Percentiles rank a stretch among this genome's conserved stretches.
These are phyloP conservation scores for Punica granatum DNA, from an alignment of 345 rosid genomes.

Conservation along the genomic window DNA sequence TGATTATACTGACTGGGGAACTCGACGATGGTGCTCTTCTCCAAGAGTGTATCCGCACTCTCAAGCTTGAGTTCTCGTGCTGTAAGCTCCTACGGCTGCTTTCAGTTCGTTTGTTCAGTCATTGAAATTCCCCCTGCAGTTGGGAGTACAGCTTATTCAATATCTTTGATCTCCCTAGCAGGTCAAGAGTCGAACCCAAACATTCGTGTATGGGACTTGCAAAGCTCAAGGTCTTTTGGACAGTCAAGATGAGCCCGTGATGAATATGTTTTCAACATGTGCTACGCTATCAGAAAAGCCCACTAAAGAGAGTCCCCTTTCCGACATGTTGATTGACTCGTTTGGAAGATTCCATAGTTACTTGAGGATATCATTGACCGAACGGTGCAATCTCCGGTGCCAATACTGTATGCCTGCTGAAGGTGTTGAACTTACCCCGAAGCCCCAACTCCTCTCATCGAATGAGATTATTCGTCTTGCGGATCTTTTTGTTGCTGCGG, in stretches of 20 bases:
- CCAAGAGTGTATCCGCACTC: constrained; percentile 13
- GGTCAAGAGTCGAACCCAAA: neutral
- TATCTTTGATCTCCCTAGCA: neutral
- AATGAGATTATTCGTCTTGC: constrained; percentile 69
- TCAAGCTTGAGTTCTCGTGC: constrained; percentile 5
- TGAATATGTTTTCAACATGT: constrained; percentile 27
- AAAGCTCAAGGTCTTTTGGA: neutral
- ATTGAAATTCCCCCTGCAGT: neutral
- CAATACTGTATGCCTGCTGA: constrained; percentile 94
- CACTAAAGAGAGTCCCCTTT: constrained; percentile 22
- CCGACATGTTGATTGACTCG: constrained; percentile 82
- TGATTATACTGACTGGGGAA: neutral
- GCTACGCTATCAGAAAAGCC: constrained; percentile 36
- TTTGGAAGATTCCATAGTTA: constrained; percentile 88
- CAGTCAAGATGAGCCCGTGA: constrained; percentile 9
- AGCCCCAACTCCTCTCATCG: constrained; percentile 48
- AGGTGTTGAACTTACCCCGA: constrained; percentile 80
- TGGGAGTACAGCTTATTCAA: constrained; percentile 8
- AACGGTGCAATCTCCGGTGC: constrained; percentile 90
- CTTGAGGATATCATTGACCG: constrained; percentile 85
- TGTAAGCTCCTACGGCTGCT: constrained; percentile 2
- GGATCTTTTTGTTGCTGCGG: constrained; percentile 66
- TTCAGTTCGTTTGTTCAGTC: neutral
- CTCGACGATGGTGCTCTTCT: constrained; percentile 7
- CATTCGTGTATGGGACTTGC: neutral